phyloP scores from a whole-genome alignment of 139 green algal species.

The Pleodorina starrii region DNA sequence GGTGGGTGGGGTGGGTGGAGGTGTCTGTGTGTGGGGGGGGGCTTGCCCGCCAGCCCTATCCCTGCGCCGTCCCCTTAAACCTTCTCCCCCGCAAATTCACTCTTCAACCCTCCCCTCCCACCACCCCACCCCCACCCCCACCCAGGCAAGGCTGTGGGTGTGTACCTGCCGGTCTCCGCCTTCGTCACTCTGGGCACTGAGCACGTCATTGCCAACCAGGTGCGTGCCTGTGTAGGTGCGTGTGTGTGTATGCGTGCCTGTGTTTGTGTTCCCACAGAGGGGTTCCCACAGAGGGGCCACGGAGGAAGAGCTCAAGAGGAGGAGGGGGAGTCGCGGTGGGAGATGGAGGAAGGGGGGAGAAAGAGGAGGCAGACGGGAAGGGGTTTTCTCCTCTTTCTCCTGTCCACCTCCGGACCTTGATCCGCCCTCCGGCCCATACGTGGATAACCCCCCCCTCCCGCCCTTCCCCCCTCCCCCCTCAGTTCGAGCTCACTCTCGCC shows the following conservation, averaged over 20 bases:
- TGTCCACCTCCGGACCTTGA: too few species aligned
- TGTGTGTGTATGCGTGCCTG: too few species aligned
- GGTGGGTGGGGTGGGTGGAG: background rate
- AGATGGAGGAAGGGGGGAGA: too few species aligned
- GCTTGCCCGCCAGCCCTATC: background rate
- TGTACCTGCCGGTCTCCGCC: conserved; percentile 79
- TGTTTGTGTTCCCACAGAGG: too few species aligned
- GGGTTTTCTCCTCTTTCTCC: too few species aligned
- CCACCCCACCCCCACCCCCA: conserved; percentile 23
- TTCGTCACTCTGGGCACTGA: conserved; percentile 87
- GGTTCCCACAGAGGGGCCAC: too few species aligned
- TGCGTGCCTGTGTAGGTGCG: background rate
- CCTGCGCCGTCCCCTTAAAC: background rate
- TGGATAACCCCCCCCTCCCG: background rate
- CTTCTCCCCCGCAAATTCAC: background rate
- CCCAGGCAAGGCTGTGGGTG: conserved; percentile 79
- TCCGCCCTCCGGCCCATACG: background rate
- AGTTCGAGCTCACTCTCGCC: conserved; percentile 68
- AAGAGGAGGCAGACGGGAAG: too few species aligned
- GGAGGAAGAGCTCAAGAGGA: too few species aligned
- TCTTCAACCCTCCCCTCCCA: background rate
- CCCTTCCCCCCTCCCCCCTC: background rate
- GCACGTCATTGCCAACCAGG: conserved; percentile 83
- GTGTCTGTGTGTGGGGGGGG: background rate
- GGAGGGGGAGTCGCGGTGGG: too few species aligned